phyloP scores from a whole-genome alignment of 306 rosid genomes.

The Inga laurina region DNA sequence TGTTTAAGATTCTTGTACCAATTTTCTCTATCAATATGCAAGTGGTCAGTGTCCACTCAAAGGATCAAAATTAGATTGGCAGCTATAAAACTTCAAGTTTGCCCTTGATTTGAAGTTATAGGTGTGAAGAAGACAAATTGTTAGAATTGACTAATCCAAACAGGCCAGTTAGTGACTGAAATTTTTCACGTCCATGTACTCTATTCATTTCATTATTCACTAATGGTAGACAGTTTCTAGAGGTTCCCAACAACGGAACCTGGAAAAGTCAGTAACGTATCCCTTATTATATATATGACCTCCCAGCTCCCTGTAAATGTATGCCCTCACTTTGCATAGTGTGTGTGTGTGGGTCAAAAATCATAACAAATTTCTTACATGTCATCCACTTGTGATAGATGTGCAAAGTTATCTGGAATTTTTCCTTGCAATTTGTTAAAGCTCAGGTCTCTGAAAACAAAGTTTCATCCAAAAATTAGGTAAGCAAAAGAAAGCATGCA shows the following conservation, averaged over 20 bases:
- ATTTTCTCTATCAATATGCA: neutral
- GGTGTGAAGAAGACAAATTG: neutral
- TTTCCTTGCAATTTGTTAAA: constrained; percentile 55
- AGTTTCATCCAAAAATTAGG: neutral
- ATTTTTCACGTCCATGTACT: neutral
- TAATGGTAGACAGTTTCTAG: neutral
- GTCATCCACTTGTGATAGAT: neutral
- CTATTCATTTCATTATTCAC: too few species aligned
- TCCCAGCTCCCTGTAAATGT: neutral
- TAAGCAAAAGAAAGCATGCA: neutral
- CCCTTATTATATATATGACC: neutral
- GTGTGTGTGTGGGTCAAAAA: neutral
- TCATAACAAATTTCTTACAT: constrained; percentile 40
- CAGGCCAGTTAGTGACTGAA: neutral
- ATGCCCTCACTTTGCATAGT: neutral
- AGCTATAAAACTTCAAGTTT: too few species aligned
- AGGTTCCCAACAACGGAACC: neutral
- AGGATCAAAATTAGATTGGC: too few species aligned
- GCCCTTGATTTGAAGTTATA: too few species aligned
- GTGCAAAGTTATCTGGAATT: constrained; percentile 28
- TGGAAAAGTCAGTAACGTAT: neutral
- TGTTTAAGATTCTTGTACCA: too few species aligned
- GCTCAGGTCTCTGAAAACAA: constrained; percentile 67
- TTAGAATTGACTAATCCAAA: neutral
- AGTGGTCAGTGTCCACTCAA: neutral